phyloP scores from a whole-genome alignment of 306 rosid genomes.

The Potentilla sterilis region DNA sequence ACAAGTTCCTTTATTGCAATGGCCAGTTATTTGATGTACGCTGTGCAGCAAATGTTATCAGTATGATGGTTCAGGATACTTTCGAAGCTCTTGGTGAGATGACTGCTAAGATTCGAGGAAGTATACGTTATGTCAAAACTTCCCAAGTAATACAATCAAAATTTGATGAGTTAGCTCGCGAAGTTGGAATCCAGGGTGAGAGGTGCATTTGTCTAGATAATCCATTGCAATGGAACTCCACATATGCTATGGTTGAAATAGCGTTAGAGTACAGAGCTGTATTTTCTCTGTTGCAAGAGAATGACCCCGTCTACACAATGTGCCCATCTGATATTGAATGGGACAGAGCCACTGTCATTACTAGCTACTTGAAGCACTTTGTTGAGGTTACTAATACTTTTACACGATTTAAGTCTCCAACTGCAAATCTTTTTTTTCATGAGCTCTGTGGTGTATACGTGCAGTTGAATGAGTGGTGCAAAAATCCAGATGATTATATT shows the following conservation, averaged over 20 bases:
- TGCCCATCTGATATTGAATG: slow-evolving; percentile 70
- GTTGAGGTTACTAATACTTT: slow-evolving; percentile 59
- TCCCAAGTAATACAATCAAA: slow-evolving; percentile 60
- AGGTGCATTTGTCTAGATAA: slow-evolving; percentile 63
- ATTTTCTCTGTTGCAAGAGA: slow-evolving; percentile 67
- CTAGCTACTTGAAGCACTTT: slow-evolving; percentile 72
- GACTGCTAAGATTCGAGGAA: slow-evolving; percentile 59
- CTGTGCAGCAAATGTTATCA: slow-evolving; percentile 26
- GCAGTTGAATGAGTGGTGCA: slow-evolving; percentile 89
- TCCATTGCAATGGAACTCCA: slow-evolving; percentile 67
- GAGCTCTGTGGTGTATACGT: slow-evolving; percentile 86
- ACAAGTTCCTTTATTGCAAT: slow-evolving; percentile 77
- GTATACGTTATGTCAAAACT: slow-evolving; percentile 62
- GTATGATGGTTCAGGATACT: slow-evolving; percentile 42
- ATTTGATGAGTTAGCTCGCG: slow-evolving; percentile 66
- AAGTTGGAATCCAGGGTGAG: slow-evolving; percentile 59
- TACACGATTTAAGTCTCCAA: slow-evolving; percentile 56
- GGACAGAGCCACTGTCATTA: slow-evolving; percentile 56
- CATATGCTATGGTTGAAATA: slow-evolving; percentile 75
- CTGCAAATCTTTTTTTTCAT: slow-evolving; percentile 80
- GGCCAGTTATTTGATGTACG: slow-evolving; percentile 78
- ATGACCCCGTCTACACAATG: slow-evolving; percentile 46
- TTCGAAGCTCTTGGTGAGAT: slow-evolving; percentile 56
- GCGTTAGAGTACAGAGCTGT: slow-evolving; percentile 79
- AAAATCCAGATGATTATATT: slow-evolving; percentile 66